These are phyloP conservation scores for Picochlorum sp. DNA, from an alignment of 139 green algal genomes.

Conservation along the genomic window DNA sequence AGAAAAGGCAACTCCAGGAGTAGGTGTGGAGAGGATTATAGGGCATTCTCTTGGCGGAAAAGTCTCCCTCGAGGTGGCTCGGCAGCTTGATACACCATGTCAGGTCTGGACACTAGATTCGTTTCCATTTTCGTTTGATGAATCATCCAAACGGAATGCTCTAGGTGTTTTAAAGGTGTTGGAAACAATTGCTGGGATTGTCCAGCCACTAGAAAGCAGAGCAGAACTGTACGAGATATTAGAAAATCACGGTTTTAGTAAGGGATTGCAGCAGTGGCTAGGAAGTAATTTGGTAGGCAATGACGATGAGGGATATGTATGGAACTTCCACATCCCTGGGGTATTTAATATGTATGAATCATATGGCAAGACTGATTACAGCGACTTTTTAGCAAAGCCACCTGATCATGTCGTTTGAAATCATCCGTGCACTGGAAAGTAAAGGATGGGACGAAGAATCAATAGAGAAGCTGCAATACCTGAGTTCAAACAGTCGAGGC, in stretches of 20 bases:
- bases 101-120: slow-evolving; percentile 73
- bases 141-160: not conserved
- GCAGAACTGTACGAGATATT: slow-evolving; percentile 41
- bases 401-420: slow-evolving; percentile 43
- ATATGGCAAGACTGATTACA: slow-evolving; percentile 48
- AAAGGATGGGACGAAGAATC: slow-evolving; percentile 43
- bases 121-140: slow-evolving; percentile 31
- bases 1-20: slow-evolving; percentile 12
- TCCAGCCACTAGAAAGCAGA: slow-evolving; percentile 43
- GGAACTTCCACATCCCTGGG: slow-evolving; percentile 44
- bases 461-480: slow-evolving; percentile 13
- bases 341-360: slow-evolving; percentile 55
- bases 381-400: slow-evolving; percentile 35
- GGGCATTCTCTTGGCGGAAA: slow-evolving; percentile 77
- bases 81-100: slow-evolving; percentile 20
- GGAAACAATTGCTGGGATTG: slow-evolving; percentile 28
- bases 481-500: not conserved
- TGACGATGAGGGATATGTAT: slow-evolving; percentile 6
- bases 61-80: slow-evolving; percentile 50
- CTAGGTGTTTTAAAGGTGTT: slow-evolving; percentile 31
- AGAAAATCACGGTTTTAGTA: slow-evolving; percentile 24
- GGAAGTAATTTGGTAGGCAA: slow-evolving; percentile 52
- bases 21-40: slow-evolving; percentile 27
- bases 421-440: slow-evolving; percentile 51
- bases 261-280: slow-evolving; percentile 63